phyloP scores from a whole-genome alignment of 2,329 filamentous ascomycete species.

The Pseudocercospora pini-densiflorae region DNA sequence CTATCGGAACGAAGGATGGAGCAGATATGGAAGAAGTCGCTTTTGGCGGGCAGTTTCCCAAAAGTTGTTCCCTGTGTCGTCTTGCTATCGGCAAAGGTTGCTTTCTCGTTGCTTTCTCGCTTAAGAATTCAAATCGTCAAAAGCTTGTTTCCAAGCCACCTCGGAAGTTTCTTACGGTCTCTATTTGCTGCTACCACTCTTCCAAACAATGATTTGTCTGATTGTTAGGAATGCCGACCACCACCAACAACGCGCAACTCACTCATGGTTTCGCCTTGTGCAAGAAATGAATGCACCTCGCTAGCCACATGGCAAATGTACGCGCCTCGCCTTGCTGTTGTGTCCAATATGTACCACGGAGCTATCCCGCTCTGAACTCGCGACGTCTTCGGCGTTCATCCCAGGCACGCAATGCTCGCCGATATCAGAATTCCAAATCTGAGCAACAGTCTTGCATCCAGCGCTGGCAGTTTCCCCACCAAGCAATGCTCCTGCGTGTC shows the following conservation, averaged over 20 bases:
- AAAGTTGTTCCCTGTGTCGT: too few relatives aligned
- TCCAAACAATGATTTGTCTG: neutral
- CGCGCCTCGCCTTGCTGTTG: neutral
- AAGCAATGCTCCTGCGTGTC: neutral
- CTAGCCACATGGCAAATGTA: neutral
- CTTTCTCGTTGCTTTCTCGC: neutral
- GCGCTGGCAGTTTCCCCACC: neutral
- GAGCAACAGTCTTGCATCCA: neutral
- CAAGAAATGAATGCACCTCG: neutral
- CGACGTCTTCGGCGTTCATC: neutral
- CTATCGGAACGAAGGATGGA: too few relatives aligned
- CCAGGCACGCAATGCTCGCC: neutral
- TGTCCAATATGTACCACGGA: neutral
- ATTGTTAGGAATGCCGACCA: neutral
- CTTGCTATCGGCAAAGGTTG: too few relatives aligned
- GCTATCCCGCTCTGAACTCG: neutral
- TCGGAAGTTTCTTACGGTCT: neutral
- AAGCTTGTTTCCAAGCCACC: neutral
- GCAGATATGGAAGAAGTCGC: too few relatives aligned
- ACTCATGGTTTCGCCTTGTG: neutral
- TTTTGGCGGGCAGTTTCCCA: too few relatives aligned
- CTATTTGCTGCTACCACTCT: neutral
- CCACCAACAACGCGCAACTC: neutral
- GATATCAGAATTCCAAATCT: slow-evolving; percentile 8
- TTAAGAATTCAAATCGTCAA: neutral